These are phyloP conservation scores for Daldinia loculata DNA, from an alignment of 495 filamentous ascomycete genomes.

Conservation along the genomic window DNA sequence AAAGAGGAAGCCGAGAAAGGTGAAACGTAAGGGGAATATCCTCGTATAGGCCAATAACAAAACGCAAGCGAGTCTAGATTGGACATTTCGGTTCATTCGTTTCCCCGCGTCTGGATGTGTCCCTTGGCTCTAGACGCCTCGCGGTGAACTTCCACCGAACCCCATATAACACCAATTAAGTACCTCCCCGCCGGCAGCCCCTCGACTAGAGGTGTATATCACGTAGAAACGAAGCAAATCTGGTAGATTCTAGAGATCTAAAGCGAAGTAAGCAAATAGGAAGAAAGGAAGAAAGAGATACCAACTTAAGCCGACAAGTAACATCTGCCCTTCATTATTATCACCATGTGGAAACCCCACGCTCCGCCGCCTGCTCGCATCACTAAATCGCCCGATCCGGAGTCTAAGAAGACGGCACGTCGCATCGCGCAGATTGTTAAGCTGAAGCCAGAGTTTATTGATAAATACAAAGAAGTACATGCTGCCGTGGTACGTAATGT, in stretches of 20 bases:
- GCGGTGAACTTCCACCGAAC: background rate
- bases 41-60: background rate
- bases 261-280: background rate
- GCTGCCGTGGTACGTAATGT: conserved; percentile 55
- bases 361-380: conserved; percentile 25
- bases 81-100: background rate
- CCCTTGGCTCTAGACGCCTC: background rate
- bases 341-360: conserved; percentile 35
- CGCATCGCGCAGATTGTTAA: conserved; percentile 74
- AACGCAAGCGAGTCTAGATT: background rate
- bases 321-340: background rate
- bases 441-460: conserved; percentile 69
- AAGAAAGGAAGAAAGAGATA: background rate
- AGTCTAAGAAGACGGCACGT: conserved; percentile 51
- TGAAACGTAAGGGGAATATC: background rate
- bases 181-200: background rate
- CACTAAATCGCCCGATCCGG: conserved; percentile 36
- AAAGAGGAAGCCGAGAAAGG: background rate
- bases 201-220: background rate
- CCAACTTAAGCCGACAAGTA: background rate
- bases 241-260: background rate
- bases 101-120: background rate
- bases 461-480: conserved; percentile 76
- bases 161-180: background rate
- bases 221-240: background rate